Evolutionary conservation across 2,329 filamentous ascomycete species (phyloP), one percentile per base, ranked within the genome.

Genomic region (Penicillium sp.): DNA sequence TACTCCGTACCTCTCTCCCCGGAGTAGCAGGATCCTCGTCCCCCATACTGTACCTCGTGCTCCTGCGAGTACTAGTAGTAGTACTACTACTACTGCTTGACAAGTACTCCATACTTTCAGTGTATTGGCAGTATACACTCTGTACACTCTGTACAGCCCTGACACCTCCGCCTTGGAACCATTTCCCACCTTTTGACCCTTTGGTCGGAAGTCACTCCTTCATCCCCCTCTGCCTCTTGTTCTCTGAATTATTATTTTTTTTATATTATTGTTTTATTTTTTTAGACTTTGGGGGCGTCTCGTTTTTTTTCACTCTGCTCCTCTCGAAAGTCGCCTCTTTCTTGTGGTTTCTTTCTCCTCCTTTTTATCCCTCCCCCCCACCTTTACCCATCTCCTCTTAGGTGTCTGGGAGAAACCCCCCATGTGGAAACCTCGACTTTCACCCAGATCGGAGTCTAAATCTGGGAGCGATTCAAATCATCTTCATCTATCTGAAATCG

Each of bases 341-440:
- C 42, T 55, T 10, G 37, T 28, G 53, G 38, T 42, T 42, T 55
- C 53, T 24, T 54, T 30, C 51, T 54, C 51, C 35, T 38, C 35
- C 51, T 37, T 24, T 24, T 35, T 37, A 37, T 37, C 30, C 17
- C 44, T 44, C 47, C 61, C 40, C 63, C 60, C 64, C 64, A 59
- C 62, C 59, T 65, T 64, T 63, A 33, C 30, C 51, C 58, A 28
- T 37, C 42, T 62, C 22, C 26, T 53, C 62, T 63, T 62, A 57
- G 51, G 60, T 61, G 60, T 56, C 57, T 63, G 63, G 65, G 60
- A 51, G 53, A 61, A 53, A 12, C 62, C 60, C 63, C 51, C 71
- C 70, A 79, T 79, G 77, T 79, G 77, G 77, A 79, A 78, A 73
- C 74, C 75, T 71, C 75, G 75, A 63, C 70, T 72, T 55, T 75